These are phyloP conservation scores for Boletus reticulatus DNA, from an alignment of 768 basidiomycete species.

Conservation along the genomic window DNA sequence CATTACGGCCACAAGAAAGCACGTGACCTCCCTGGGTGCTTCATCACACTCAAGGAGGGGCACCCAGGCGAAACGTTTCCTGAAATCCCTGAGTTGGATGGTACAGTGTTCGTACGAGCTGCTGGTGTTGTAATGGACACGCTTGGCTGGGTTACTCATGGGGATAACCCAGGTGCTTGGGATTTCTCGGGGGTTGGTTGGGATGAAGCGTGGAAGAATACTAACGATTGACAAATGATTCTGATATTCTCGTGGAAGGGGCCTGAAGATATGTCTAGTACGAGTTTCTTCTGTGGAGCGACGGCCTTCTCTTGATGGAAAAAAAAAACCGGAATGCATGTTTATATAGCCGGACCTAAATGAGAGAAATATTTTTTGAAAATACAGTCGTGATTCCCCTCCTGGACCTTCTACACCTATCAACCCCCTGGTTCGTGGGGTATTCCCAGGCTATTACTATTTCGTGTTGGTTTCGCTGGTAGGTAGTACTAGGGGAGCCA, in stretches of 20 bases:
- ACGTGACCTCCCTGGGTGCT: constrained; percentile 43
- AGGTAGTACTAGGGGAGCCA: constrained; percentile 40
- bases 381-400: constrained; percentile 23
- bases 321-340: neutral
- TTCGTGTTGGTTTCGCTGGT: constrained; percentile 62
- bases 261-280: constrained; percentile 31
- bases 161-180: constrained; percentile 50
- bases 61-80: constrained; percentile 41
- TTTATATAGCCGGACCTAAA: constrained; percentile 32
- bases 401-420: constrained; percentile 14
- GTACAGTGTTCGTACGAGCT: constrained; percentile 54
- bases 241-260: neutral
- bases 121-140: constrained; percentile 56
- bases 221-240: no score
- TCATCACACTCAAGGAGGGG: constrained; percentile 27
- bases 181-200: constrained; percentile 58
- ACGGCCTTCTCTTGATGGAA: neutral
- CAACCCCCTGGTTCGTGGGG: constrained; percentile 16
- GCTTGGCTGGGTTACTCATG: constrained; percentile 54
- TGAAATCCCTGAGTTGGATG: constrained; percentile 47
- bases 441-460: constrained; percentile 24
- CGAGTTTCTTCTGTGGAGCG: neutral
- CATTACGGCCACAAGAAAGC: constrained; percentile 43
- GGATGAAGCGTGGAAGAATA: constrained; percentile 56
- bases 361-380: no score